Conservation (phyloP, 345 rosid species). For the Geranium rotundifolium region DNA sequence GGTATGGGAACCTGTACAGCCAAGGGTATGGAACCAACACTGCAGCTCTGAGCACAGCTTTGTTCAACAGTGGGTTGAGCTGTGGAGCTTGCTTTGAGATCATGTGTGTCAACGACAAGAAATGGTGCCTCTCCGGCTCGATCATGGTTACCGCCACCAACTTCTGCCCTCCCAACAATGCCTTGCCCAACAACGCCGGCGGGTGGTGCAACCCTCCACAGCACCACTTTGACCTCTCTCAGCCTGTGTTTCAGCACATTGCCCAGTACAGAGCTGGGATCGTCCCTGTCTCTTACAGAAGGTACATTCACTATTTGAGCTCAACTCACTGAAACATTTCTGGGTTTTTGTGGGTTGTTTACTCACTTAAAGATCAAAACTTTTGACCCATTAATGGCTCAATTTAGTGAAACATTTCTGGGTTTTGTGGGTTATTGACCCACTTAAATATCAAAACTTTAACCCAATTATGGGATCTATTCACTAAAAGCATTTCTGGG, state of each 20-base stretch:
- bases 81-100: slow-evolving; percentile 81
- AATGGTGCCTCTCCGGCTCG: slow-evolving; percentile 69
- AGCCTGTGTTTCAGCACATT: slow-evolving; percentile 72
- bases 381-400: too few relatives aligned
- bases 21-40: slow-evolving; percentile 78
- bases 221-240: slow-evolving; percentile 71
- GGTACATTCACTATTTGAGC: slow-evolving; percentile 20
- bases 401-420: too few relatives aligned
- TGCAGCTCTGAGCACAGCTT: slow-evolving; percentile 69
- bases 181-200: slow-evolving; percentile 61
- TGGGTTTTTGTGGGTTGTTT: too few relatives aligned
- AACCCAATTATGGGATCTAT: too few relatives aligned
- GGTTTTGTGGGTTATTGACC: too few relatives aligned
- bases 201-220: slow-evolving; percentile 90
- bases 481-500: too few relatives aligned
- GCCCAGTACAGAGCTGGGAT: slow-evolving; percentile 75
- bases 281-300: slow-evolving; percentile 58
- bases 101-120: slow-evolving; percentile 39
- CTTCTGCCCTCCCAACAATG: slow-evolving; percentile 76
- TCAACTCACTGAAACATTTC: too few relatives aligned
- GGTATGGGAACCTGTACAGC: slow-evolving; percentile 69
- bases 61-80: slow-evolving; percentile 62
- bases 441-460: too few relatives aligned
- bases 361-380: too few relatives aligned
- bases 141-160: slow-evolving; percentile 68